Conservation (phyloP, 495 filamentous ascomycete species). For the Hypomontagnella monticulosa region DNA sequence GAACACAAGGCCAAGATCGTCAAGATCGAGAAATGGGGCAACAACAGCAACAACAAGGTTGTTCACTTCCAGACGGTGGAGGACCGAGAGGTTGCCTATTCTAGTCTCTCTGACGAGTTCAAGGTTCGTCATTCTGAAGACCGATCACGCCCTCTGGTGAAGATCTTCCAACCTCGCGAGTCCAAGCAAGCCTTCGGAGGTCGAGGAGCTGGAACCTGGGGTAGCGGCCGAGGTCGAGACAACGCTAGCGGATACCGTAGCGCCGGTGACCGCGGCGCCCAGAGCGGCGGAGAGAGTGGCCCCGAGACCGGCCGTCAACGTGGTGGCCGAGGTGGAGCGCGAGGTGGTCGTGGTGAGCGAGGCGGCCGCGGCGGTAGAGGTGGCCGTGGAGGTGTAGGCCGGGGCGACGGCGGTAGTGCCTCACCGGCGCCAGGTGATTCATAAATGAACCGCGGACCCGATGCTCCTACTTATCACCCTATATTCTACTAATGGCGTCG, state of each 20-base stretch:
- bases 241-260: slow-evolving; percentile 75
- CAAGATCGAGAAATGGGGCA: slow-evolving; percentile 79
- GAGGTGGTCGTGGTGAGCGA: slow-evolving; percentile 62
- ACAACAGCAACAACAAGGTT: slow-evolving; percentile 76
- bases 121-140: slow-evolving; percentile 72
- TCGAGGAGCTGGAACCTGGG: slow-evolving; percentile 77
- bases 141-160: slow-evolving; percentile 78
- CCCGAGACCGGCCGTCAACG: slow-evolving; percentile 75
- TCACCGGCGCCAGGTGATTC: slow-evolving; percentile 64
- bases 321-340: slow-evolving; percentile 70
- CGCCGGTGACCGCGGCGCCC: slow-evolving; percentile 48
- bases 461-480: slow-evolving; percentile 8
- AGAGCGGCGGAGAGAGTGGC: slow-evolving; percentile 74
- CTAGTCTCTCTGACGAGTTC: slow-evolving; percentile 74
- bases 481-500: slow-evolving; percentile 45
- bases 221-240: slow-evolving; percentile 69
- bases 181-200: slow-evolving; percentile 58
- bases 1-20: slow-evolving; percentile 81
- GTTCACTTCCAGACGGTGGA: slow-evolving; percentile 80
- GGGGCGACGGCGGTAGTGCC: slow-evolving; percentile 60
- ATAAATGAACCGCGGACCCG: slow-evolving; percentile 45
- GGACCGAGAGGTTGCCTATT: slow-evolving; percentile 79
- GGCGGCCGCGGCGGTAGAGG: slow-evolving; percentile 66
- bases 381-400: slow-evolving; percentile 67
- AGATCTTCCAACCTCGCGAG: slow-evolving; percentile 76